Evolutionary conservation across 1,284 basidiomycete genomes (phyloP).

Genomic region (Meira nashicola): DNA sequence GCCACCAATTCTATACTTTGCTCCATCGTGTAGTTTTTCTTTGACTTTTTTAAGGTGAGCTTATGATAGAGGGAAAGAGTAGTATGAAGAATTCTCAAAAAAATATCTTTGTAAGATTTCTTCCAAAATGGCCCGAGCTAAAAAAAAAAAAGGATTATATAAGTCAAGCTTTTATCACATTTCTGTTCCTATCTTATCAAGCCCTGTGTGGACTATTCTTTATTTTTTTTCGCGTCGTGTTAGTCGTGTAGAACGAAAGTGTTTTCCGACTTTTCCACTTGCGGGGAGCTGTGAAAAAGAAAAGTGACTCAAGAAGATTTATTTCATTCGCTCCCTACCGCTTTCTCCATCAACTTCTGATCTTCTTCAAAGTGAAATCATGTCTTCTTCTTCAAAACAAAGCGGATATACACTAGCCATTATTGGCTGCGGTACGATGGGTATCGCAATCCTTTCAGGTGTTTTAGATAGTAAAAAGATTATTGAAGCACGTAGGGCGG

Average conservation of each 20-base stretch:
- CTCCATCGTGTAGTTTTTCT: slow-evolving; percentile 10
- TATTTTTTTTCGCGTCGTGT: too few species aligned
- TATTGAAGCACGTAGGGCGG: background rate
- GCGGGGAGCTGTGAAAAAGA: background rate
- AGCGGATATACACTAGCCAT: slow-evolving; percentile 40
- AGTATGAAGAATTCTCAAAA: background rate
- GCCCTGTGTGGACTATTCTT: too few species aligned
- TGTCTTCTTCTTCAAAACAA: background rate
- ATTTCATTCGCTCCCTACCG: background rate
- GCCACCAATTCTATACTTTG: slow-evolving; percentile 16
- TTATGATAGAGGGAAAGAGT: background rate
- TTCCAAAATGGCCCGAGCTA: background rate
- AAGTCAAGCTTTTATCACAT: background rate
- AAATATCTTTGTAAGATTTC: background rate
- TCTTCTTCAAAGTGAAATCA: background rate
- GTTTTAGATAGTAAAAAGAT: slow-evolving; percentile 59
- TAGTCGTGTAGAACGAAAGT: too few species aligned
- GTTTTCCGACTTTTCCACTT: too few species aligned
- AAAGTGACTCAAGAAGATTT: background rate
- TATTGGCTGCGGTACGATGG: slow-evolving; percentile 87
- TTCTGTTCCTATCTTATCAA: too few species aligned
- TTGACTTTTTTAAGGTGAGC: background rate
- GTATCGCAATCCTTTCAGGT: slow-evolving; percentile 87
- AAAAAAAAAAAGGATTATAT: background rate
- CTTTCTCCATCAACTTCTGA: background rate